Evolutionary conservation across 1,284 basidiomycete species (phyloP), one percentile per base, ranked within the genome.

Genomic region (Heterobasidion parviporum): DNA sequence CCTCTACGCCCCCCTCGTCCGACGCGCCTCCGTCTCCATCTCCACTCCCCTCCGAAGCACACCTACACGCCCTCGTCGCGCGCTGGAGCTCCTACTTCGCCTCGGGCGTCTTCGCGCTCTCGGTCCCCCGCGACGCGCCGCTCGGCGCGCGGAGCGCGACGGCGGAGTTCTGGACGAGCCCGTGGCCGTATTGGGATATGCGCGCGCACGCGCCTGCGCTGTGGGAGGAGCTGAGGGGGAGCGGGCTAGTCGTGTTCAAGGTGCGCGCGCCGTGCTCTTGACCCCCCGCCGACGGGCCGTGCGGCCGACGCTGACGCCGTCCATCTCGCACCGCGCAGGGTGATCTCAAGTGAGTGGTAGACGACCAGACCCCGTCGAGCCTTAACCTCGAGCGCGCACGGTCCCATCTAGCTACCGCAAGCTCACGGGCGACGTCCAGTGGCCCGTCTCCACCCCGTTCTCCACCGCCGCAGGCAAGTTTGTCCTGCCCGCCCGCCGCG

Each of bases 221-320:
- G 8, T 81, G 85, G 65, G 64, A 71, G 1, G 74, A 77, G 54
- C 70, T 99, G 53, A 73, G 77, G 54, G 74, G 74, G 44, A 88
- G 89, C 58, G 81, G 80, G 10, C 74, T 99, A 12, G 94, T 98
- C 6, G 82, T 99, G 57, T 97, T 98, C 77, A 99, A 98, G 78
- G 87, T 81, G 26, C 26, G 26, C 26, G 26, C 26, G 26, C 26
- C 1, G 26, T 26, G 26, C 26, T 26, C 4, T 5, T 5, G 26
- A 5, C 26, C 26, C 26, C 2, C 26, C 26, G 26, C 26, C 26
- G 26, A 26, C 4, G 26, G 26, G 26, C 26, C 26, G 26, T 26
- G 26, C 4, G 26, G 26, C 26, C 26, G 26, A 26, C 26, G 12
- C 35, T 49, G 36, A 57, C 36, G 16, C 35, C 15, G 34, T 14